Conservation (phyloP, 768 basidiomycete species). For the Calvatia gigantea region DNA sequence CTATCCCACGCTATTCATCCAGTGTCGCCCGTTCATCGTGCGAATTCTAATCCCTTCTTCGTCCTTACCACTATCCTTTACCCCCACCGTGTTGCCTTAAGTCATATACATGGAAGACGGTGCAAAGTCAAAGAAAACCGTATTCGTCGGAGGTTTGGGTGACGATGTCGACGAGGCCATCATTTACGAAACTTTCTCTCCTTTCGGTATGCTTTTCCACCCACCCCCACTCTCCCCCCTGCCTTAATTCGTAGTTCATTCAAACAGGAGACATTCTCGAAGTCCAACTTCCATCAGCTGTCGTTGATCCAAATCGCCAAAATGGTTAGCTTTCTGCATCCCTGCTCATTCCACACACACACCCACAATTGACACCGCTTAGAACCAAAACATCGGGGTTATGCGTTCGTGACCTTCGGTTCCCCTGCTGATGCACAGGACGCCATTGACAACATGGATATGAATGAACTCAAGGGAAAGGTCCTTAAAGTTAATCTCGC, state of each 20-base stretch:
- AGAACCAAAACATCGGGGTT: conserved; percentile 88
- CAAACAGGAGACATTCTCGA: conserved; percentile 85
- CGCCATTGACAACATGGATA: conserved; percentile 98
- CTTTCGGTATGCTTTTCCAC: conserved; percentile 67
- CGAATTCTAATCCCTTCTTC: conserved; percentile 32
- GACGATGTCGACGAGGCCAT: conserved; percentile 80
- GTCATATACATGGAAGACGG: conserved; percentile 68
- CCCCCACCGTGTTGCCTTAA: not conserved
- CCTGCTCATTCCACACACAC: not conserved
- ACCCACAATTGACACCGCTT: conserved; percentile 11
- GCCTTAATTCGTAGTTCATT: conserved; percentile 9
- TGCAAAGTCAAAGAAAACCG: conserved; percentile 78
- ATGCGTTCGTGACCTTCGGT: conserved; percentile 87
- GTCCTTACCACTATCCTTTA: conserved; percentile 15
- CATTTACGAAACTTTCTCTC: conserved; percentile 77
- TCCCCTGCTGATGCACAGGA: conserved; percentile 85
- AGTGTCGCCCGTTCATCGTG: conserved; percentile 34
- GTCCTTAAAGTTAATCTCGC: conserved; percentile 85
- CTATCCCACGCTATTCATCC: conserved; percentile 4
- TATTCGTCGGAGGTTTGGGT: conserved; percentile 80
- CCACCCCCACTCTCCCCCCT: not conserved
- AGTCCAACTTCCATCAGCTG: conserved; percentile 81
- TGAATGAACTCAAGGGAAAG: conserved; percentile 80
- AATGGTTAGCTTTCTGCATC: conserved; percentile 19
- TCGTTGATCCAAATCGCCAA: conserved; percentile 63